Evolutionary conservation across 768 basidiomycete species (phyloP).

Genomic region (Nevesoporus exiguus): DNA sequence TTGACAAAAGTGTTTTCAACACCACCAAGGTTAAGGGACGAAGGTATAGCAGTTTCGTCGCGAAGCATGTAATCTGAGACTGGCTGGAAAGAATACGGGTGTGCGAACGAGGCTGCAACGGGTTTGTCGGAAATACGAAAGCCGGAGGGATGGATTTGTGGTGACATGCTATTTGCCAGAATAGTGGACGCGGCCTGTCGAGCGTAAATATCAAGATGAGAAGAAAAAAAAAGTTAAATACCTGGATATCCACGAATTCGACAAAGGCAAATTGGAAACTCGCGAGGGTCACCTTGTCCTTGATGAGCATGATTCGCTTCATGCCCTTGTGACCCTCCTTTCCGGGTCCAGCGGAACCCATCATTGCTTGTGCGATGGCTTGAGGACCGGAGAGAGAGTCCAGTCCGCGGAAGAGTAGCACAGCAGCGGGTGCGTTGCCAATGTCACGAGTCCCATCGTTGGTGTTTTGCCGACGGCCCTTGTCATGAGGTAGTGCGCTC

Average conservation of each 20-base stretch:
- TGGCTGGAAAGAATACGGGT: constrained; percentile 85
- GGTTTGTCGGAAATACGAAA: constrained; percentile 89
- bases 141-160: constrained; percentile 85
- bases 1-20: constrained; percentile 70
- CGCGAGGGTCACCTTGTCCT: constrained; percentile 81
- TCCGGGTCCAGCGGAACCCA: constrained; percentile 71
- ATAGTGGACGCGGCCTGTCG: constrained; percentile 75
- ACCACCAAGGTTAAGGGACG: constrained; percentile 67
- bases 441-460: constrained; percentile 98
- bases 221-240: constrained; percentile 29
- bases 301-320: constrained; percentile 83
- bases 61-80: constrained; percentile 68
- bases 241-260: constrained; percentile 83
- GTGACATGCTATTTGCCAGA: constrained; percentile 83
- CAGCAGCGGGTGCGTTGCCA: constrained; percentile 76
- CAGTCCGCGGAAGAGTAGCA: constrained; percentile 87
- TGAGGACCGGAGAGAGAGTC: constrained; percentile 86
- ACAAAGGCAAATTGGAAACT: constrained; percentile 96
- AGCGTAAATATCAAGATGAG: constrained; percentile 8
- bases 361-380: constrained; percentile 82
- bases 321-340: constrained; percentile 83
- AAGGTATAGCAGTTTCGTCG: constrained; percentile 72
- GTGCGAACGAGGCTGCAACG: constrained; percentile 90
- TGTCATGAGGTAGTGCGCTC: constrained; percentile 71
- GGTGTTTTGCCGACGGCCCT: constrained; percentile 58